Conservation (phyloP, 176 grass and related monocot species). For the Phragmites australis region DNA sequence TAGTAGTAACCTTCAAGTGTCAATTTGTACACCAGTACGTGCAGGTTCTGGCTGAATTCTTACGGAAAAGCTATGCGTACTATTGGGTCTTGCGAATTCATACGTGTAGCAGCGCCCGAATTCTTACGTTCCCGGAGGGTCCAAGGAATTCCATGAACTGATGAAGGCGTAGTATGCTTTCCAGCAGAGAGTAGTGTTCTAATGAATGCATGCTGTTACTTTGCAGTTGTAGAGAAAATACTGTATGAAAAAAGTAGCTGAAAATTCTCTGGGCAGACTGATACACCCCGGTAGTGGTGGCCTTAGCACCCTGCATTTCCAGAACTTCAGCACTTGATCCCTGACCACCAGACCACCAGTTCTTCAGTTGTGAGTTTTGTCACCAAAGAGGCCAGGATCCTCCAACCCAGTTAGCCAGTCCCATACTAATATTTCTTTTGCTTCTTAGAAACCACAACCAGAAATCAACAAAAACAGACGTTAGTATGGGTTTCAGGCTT, state of each 20-base stretch:
- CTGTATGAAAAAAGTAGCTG: neutral
- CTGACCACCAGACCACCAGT: too few relatives aligned
- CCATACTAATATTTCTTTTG: too few relatives aligned
- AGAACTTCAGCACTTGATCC: neutral
- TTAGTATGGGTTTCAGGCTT: too few relatives aligned
- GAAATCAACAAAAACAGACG: too few relatives aligned
- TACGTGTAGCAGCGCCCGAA: too few relatives aligned
- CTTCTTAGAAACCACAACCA: too few relatives aligned
- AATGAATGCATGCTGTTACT: neutral
- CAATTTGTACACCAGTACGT: conserved; percentile 22
- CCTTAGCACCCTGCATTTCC: neutral
- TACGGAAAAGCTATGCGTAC: too few relatives aligned
- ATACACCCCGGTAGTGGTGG: neutral
- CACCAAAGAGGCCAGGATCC: neutral
- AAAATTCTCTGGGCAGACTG: neutral
- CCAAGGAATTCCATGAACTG: neutral
- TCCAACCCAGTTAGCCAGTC: too few relatives aligned
- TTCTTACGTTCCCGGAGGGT: too few relatives aligned
- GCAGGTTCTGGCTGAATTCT: neutral
- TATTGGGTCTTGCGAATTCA: too few relatives aligned
- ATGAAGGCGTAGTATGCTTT: neutral
- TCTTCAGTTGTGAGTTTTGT: neutral
- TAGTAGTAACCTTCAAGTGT: conserved; percentile 22
- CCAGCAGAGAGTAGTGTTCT: neutral
- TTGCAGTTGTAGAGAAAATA: neutral